Base-by-base conservation (phyloP, 2,329 filamentous ascomycete species). In the Cercospora brassicicola region DNA sequence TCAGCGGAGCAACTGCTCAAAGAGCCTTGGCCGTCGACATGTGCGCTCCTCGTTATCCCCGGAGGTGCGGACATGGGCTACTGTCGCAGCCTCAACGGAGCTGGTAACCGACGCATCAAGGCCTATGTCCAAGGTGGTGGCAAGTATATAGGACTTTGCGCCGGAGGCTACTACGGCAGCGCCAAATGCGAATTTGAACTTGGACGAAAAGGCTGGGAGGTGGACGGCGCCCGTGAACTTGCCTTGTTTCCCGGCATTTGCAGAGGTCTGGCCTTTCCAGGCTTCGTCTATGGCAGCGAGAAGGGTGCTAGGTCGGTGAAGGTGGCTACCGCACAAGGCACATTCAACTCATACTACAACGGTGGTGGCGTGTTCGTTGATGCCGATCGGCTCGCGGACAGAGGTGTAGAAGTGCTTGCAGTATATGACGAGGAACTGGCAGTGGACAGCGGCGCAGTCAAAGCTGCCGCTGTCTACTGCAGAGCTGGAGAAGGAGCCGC, bases 1-100 rank as follows among this genome's bases (percentile, higher is more conserved):
- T 90, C 87, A 30, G 90, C 93, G 67, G 85, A 90, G 6, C 88
- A 91, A 72, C 84, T 99, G 66, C 84, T 97, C 76, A 93, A 94
- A 72, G 95, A 99, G 79, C 95, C 95, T 11, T 99, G 95, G 95
- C 86, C 89, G 0, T 83, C 90, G 2, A 91, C 92, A 2, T 98
- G 94, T 78, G 93, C 93, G 0, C 86, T 98, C 9, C 86, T 99
- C 6, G 94, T 98, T 2, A 88, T 99, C 62, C 95, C 95, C 1
- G 95, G 95, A 23, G 95, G 95, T 33, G 94, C 92, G n/a, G 95
- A 99, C 77, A 84, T 96, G 62, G 92, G 91, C 60, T 99, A 97
- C 80, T 96, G 94, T 79, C 89, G 91, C 30, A 89, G 88, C 2
- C 86, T 99, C 71, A 95, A 98, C 78, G 95, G 95, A 39, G 85